These are phyloP conservation scores for Pythium sukuiense DNA, from an alignment of 352 stramenopile species.

Conservation along the genomic window DNA sequence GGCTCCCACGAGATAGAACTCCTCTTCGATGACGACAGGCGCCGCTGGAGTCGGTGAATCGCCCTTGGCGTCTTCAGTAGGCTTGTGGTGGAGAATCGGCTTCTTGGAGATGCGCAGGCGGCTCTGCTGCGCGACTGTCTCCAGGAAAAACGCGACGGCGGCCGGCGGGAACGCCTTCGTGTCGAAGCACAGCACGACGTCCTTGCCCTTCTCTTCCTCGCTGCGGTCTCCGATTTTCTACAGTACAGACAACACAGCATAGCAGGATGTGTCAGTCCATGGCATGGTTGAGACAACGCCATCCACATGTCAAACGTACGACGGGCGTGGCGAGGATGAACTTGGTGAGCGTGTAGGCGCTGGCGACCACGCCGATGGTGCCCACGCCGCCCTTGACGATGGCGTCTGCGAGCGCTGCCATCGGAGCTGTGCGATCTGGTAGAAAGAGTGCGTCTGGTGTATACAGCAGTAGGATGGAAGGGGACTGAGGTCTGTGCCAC, in stretches of 20 bases:
- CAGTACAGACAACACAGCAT: neutral
- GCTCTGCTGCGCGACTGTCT: slow-evolving; percentile 64
- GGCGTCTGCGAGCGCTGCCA: slow-evolving; percentile 57
- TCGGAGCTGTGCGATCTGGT: slow-evolving; percentile 15
- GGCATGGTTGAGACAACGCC: neutral
- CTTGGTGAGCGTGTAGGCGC: slow-evolving; percentile 75
- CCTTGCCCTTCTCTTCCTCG: slow-evolving; percentile 59
- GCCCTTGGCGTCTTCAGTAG: neutral
- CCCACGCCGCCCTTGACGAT: slow-evolving; percentile 72
- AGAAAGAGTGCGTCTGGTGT: neutral
- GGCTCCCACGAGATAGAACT: slow-evolving; percentile 61
- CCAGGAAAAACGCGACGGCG: slow-evolving; percentile 67
- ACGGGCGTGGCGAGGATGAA: slow-evolving; percentile 76
- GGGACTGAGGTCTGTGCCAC: neutral
- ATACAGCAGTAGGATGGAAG: neutral
- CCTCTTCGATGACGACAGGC: slow-evolving; percentile 21
- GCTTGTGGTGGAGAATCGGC: slow-evolving; percentile 35
- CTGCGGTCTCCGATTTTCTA: slow-evolving; percentile 58
- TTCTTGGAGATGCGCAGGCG: slow-evolving; percentile 55
- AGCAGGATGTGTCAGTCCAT: neutral
- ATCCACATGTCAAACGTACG: slow-evolving; percentile 31
- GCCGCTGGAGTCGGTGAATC: neutral
- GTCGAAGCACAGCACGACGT: slow-evolving; percentile 76
- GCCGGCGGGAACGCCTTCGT: slow-evolving; percentile 48
- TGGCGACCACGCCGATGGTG: slow-evolving; percentile 70